These are phyloP conservation scores for Microdochium bolleyi DNA, from an alignment of 2,329 filamentous ascomycete genomes.

Conservation along the genomic window DNA sequence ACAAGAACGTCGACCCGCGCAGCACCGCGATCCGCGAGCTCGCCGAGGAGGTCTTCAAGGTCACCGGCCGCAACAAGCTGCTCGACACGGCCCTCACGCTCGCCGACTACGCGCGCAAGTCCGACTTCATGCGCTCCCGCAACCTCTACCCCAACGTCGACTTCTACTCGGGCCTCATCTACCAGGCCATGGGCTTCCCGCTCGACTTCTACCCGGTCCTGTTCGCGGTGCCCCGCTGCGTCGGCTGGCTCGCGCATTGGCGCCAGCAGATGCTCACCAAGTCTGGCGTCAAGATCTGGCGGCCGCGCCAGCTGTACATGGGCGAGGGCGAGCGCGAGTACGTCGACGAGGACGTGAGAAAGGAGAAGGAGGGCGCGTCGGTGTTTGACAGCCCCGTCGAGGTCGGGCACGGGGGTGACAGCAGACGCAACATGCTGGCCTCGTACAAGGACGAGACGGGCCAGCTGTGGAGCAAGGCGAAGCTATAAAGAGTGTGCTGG, in stretches of 20 bases:
- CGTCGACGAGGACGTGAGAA: conserved; percentile 25
- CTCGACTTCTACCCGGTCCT: conserved; percentile 44
- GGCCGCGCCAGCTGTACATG: conserved; percentile 38
- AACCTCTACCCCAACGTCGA: conserved; percentile 44
- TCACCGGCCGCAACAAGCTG: conserved; percentile 41
- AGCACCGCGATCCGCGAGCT: conserved; percentile 39
- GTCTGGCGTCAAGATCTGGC: conserved; percentile 41
- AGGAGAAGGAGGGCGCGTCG: conserved; percentile 17
- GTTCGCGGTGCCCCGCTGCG: conserved; percentile 41
- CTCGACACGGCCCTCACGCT: conserved; percentile 39
- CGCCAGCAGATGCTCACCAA: conserved; percentile 39
- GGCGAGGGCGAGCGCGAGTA: conserved; percentile 36
- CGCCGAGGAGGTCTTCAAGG: conserved; percentile 39
- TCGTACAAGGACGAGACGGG: conserved; percentile 29
- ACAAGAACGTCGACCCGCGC: conserved; percentile 45
- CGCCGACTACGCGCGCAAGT: conserved; percentile 34
- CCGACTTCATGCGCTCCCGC: conserved; percentile 38
- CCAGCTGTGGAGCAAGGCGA: conserved; percentile 5
- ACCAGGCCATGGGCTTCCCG: conserved; percentile 44
- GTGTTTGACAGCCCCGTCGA: conserved; percentile 26
- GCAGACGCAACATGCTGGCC: conserved; percentile 30
- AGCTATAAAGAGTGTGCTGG: not conserved
- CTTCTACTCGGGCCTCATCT: conserved; percentile 43
- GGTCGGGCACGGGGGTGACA: conserved; percentile 31
- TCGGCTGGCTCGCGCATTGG: conserved; percentile 44